These are phyloP conservation scores for Clitopilus passeckerianus DNA, from an alignment of 768 basidiomycete species.

Conservation along the genomic window DNA sequence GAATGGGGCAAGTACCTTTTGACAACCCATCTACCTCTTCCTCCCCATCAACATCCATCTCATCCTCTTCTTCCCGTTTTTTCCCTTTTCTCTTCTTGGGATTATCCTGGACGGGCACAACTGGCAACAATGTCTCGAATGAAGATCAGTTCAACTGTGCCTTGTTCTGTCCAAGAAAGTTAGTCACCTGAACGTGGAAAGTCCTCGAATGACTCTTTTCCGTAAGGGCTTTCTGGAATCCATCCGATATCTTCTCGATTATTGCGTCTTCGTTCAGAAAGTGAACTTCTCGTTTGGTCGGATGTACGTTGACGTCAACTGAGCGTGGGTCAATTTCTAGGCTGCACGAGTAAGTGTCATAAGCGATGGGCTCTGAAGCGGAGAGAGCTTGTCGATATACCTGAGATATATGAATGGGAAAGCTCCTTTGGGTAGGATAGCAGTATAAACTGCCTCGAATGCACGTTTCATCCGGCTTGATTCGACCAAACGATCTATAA, in stretches of 20 bases:
- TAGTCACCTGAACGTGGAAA: conserved; percentile 66
- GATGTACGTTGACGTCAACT: conserved; percentile 97
- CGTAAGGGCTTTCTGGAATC: conserved; percentile 61
- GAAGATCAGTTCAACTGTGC: not conserved
- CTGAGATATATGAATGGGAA: conserved; percentile 93
- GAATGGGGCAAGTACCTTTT: conserved; percentile 14
- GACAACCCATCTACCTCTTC: conserved; percentile 17
- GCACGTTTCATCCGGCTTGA: conserved; percentile 83
- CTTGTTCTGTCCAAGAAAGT: not conserved
- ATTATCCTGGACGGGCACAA: conserved; percentile 33
- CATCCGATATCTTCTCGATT: conserved; percentile 69
- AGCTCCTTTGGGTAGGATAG: conserved; percentile 83
- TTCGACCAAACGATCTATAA: conserved; percentile 85
- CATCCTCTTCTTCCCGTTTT: conserved; percentile 24
- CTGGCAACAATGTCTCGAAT: conserved; percentile 56
- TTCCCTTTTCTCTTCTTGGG: conserved; percentile 38
- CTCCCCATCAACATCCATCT: conserved; percentile 19
- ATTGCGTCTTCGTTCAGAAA: conserved; percentile 90
- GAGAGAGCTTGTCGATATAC: conserved; percentile 31
- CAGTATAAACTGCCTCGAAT: conserved; percentile 80
- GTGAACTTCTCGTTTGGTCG: conserved; percentile 95
- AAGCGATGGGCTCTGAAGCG: not conserved
- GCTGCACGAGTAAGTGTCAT: conserved; percentile 28
- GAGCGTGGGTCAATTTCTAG: conserved; percentile 79
- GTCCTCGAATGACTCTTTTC: conserved; percentile 60